phyloP scores from a whole-genome alignment of 1,139 yeast species.

The Protomyces pachydermus region DNA sequence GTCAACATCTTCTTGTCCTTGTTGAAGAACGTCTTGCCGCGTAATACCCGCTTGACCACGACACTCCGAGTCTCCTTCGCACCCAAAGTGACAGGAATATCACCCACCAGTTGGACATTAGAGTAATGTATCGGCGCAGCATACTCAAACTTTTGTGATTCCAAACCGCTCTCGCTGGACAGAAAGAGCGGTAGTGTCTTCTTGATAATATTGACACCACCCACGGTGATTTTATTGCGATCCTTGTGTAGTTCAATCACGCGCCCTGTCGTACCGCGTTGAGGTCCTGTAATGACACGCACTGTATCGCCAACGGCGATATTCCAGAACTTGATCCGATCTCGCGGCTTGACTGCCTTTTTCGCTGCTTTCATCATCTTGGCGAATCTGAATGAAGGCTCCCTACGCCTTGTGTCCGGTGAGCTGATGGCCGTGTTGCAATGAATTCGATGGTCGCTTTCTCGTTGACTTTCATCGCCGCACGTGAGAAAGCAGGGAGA shows the following conservation, averaged over 20 bases:
- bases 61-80: slow-evolving; percentile 19
- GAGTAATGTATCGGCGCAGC: slow-evolving; percentile 28
- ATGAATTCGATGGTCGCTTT: background rate
- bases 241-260: slow-evolving; percentile 24
- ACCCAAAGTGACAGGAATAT: slow-evolving; percentile 18
- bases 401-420: no score
- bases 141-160: slow-evolving; percentile 7
- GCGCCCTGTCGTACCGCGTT: slow-evolving; percentile 23
- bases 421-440: no score
- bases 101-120: slow-evolving; percentile 28
- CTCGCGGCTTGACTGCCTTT: slow-evolving; percentile 14
- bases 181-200: slow-evolving; percentile 18
- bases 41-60: slow-evolving; percentile 23
- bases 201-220: slow-evolving; percentile 27
- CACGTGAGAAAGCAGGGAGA: background rate
- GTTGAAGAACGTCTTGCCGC: slow-evolving; percentile 26
- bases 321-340: slow-evolving; percentile 27
- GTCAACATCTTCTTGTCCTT: slow-evolving; percentile 26
- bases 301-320: slow-evolving; percentile 29
- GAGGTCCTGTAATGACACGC: slow-evolving; percentile 26
- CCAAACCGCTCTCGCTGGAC: background rate
- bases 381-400: background rate
- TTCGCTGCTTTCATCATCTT: background rate
- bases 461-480: background rate
- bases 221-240: slow-evolving; percentile 27